Evolutionary conservation across 1,284 basidiomycete species (phyloP).

Genomic region (Puccinia horiana): DNA sequence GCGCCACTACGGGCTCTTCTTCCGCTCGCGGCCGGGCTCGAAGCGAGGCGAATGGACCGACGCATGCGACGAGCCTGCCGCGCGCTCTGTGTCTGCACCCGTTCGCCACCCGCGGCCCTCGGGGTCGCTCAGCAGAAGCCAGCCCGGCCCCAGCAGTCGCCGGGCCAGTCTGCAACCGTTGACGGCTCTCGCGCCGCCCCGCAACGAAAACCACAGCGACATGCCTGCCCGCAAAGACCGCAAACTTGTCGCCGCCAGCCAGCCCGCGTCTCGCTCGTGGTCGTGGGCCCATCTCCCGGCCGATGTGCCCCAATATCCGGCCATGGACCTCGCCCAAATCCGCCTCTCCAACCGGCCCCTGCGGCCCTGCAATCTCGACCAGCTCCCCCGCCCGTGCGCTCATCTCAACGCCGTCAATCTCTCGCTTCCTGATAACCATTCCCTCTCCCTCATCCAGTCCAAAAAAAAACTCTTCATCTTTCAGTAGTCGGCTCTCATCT

Average conservation of each 20-base stretch:
- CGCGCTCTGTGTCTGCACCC: no score
- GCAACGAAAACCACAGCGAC: background rate
- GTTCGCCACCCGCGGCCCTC: background rate
- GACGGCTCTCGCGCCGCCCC: background rate
- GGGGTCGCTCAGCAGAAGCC: background rate
- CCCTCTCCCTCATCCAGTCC: background rate
- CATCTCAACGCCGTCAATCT: background rate
- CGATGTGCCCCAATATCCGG: conserved; percentile 34
- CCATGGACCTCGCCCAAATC: conserved; percentile 31
- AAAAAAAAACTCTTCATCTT: conserved; percentile 24
- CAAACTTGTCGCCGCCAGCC: no score
- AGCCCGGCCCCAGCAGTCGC: background rate
- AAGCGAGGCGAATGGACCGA: background rate
- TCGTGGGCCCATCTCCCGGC: conserved; percentile 32
- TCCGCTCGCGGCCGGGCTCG: background rate
- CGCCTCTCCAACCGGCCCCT: background rate
- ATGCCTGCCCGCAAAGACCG: background rate
- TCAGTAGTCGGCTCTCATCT: background rate
- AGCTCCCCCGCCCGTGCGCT: background rate
- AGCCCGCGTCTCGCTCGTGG: background rate
- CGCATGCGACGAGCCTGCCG: background rate
- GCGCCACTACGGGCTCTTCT: conserved; percentile 18
- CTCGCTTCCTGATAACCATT: background rate
- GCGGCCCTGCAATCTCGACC: no score
- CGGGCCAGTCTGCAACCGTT: no score